Evolutionary conservation across 805 yeast species (phyloP), one percentile per base, ranked within the genome.

Genomic region (Metschnikowia lochheadii): DNA sequence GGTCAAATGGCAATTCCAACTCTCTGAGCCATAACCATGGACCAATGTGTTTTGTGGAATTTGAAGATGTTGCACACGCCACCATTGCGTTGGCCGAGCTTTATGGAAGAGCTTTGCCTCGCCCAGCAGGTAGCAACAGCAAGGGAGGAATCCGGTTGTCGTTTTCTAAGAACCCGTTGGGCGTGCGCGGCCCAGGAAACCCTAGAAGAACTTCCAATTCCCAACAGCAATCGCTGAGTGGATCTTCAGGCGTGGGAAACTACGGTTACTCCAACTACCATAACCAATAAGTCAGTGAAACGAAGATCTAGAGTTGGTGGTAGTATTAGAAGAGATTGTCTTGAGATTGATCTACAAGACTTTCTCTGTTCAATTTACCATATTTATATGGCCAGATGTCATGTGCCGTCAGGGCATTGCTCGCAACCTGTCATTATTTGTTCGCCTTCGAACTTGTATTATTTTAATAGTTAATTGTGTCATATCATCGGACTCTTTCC

Each of bases 31-130:
- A 69, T 51, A 79, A 81, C 57, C 95, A 87, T 70, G 98, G 99
- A 4, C 99, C 99, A 49, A 94, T 94, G 98, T 94, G 99, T 69
- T 94, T 94, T 76, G 99, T 94, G 49, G 99, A 94, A 73, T 94
- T 94, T 72, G 99, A 94, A 60, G 97, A 92, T 66, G 96, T 94
- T 47, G 84, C 87, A 3, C 86, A 82, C 68, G 99, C 99, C 1
- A 89, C 98, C 1, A 79, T 89, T 61, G 97, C 98, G 0, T 75
- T 94, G 52, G 96, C 96, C 32, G 97, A 91, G 69, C 74, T 94
- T 44, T 94, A 94, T 64, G 99, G 99, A 14, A 78, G 94, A 55
- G 89, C 94, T 10, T 77, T 94, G 61, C 95, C 96, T 31, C 80
- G 97, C 63, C 80, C 89, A 3, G 83, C 83, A 47, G 84, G 83